These are phyloP conservation scores for Picochlorum sp. DNA, from an alignment of 139 green algal genomes.

Conservation along the genomic window DNA sequence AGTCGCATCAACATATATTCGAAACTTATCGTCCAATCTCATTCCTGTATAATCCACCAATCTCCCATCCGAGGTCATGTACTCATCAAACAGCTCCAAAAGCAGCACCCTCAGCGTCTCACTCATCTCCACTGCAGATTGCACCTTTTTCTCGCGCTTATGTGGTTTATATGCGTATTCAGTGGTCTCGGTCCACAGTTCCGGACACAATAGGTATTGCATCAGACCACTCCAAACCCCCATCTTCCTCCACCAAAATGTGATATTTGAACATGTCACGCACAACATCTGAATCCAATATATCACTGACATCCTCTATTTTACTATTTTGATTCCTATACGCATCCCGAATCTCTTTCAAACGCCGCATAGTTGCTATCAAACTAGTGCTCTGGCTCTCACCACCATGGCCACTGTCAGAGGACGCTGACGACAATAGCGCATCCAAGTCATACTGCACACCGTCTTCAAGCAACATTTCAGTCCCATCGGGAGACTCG, in stretches of 20 bases:
- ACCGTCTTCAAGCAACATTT: conserved; percentile 15
- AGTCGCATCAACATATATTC: conserved; percentile 50
- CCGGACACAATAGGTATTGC: no score
- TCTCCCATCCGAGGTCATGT: conserved; percentile 53
- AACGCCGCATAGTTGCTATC: background rate
- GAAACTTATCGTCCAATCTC: conserved; percentile 44
- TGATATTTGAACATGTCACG: background rate
- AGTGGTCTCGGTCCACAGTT: no score
- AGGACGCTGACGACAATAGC: conserved; percentile 7
- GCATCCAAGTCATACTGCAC: conserved; percentile 7
- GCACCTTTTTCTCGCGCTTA: no score
- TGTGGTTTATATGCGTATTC: no score
- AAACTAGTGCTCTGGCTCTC: background rate
- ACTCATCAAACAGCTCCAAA: conserved; percentile 64
- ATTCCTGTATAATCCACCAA: conserved; percentile 61
- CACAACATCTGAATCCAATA: background rate
- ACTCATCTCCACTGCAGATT: conserved; percentile 33
- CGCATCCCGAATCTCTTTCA: background rate
- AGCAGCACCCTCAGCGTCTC: conserved; percentile 47
- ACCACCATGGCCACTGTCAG: no score
- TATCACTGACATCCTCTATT: background rate
- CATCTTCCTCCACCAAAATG: conserved; percentile 12
- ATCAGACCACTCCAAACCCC: conserved; percentile 12
- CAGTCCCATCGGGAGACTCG: conserved; percentile 29
- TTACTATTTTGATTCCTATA: background rate